Conservation (phyloP, 2,329 filamentous ascomycete species). For the Fonsecaea pedrosoi region DNA sequence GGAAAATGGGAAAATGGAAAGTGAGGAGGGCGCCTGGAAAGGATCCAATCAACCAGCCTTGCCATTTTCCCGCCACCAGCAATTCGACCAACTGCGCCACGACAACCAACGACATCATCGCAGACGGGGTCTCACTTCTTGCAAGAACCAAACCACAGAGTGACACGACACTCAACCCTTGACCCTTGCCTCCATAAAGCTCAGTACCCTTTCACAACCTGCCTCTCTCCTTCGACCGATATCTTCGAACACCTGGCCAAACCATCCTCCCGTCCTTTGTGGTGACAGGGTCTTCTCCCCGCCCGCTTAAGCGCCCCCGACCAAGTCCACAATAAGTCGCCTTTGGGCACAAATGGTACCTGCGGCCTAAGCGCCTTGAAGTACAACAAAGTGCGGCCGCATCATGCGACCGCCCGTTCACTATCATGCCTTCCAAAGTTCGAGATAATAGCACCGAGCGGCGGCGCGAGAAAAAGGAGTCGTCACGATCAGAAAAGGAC, state of each 20-base stretch:
- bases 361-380: slow-evolving; percentile 34
- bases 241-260: neutral
- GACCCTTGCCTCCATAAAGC: slow-evolving; percentile 4
- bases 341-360: slow-evolving; percentile 32
- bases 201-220: neutral
- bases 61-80: slow-evolving; percentile 27
- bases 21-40: neutral
- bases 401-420: slow-evolving; percentile 37
- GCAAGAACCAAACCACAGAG: slow-evolving; percentile 19
- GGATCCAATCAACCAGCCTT: slow-evolving; percentile 6
- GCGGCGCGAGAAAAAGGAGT: slow-evolving; percentile 37
- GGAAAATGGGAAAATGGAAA: neutral
- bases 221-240: neutral
- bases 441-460: slow-evolving; percentile 39
- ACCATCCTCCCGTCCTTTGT: neutral
- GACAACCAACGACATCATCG: slow-evolving; percentile 33
- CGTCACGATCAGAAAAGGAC: slow-evolving; percentile 37
- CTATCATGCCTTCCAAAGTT: slow-evolving; percentile 40
- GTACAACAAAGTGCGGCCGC: slow-evolving; percentile 26
- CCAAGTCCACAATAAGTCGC: slow-evolving; percentile 25
- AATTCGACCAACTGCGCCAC: slow-evolving; percentile 26
- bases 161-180: slow-evolving; percentile 25
- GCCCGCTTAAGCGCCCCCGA: slow-evolving; percentile 31
- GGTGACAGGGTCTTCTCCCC: slow-evolving; percentile 23
- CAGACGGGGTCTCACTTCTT: slow-evolving; percentile 7